A percentile compares a stretch with the other conserved stretches of the same genome.
Conservation (phyloP, 208 protist genomes). For the Spongospora subterranea region DNA sequence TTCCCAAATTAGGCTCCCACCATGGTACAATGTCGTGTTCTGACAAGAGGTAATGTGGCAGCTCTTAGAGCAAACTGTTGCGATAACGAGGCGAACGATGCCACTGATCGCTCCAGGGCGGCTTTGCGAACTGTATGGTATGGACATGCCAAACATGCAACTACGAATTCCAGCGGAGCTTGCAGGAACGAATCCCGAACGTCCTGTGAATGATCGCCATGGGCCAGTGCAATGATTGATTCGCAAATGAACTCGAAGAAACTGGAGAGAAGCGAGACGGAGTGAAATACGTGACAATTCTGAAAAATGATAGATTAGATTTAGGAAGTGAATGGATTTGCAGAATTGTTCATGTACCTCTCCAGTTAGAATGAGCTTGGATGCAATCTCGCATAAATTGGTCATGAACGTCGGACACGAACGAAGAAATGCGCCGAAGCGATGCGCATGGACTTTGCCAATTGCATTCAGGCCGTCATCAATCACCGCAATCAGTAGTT, state of each 20-base stretch:
- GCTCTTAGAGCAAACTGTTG: conserved; percentile 37
- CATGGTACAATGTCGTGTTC: neutral
- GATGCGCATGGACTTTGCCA: neutral
- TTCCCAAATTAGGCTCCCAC: neutral
- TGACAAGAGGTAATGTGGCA: neutral
- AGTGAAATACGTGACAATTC: neutral
- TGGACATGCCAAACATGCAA: neutral
- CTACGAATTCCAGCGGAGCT: neutral
- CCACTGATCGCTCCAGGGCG: neutral
- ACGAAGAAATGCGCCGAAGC: neutral
- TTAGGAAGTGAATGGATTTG: neutral
- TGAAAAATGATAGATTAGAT: neutral
- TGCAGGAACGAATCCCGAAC: neutral
- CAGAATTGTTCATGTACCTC: neutral
- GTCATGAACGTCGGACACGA: neutral
- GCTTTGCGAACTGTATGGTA: neutral
- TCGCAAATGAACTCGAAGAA: conserved; percentile 38
- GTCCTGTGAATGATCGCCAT: neutral
- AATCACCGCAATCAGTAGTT: neutral
- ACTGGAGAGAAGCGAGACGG: neutral
- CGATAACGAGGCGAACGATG: neutral
- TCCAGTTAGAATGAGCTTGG: neutral
- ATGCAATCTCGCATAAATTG: neutral
- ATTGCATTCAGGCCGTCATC: neutral
- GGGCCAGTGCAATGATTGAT: neutral